Base-by-base conservation (phyloP, 768 basidiomycete species). In the Xerocomus potaroensis region DNA sequence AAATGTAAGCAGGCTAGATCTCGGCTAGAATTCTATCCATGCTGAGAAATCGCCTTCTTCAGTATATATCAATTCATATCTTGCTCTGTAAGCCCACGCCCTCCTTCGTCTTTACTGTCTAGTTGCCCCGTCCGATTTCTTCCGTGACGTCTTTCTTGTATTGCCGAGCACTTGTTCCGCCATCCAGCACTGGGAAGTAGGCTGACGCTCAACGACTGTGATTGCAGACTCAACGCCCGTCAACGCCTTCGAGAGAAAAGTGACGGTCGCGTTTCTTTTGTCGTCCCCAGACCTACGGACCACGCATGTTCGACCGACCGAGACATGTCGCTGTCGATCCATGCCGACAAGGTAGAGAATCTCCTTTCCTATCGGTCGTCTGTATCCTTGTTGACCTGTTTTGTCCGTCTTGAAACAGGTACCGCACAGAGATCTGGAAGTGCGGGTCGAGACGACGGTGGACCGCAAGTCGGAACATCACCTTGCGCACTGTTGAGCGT, bases 41-140 rank as follows among this genome's bases (percentile, higher is more conserved):
- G 16, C 26, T 49, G 26, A 58, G 2, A 1, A n/a, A n/a, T n/a
- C 18, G 27, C 3, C 33, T 14, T 1, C 12, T 21, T 16, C 37
- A 81, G 77, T 80, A 24, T 80, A 80, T 52, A 64, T 75, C 26
- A 80, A 78, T 51, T 73, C 78, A 7, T 79, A 79, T 54, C 70
- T 81, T 21, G 74, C 78, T 12, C 69, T 65, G 60, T 69, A 43
- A 50, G 60, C 54, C 37, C n/a, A n/a, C n/a, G n/a, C n/a, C n/a
- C n/a, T n/a, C n/a, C n/a, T n/a, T n/a, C 22, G 26, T 1, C 31
- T 32, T 23, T 16, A 5, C 22, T 10, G 6, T 14, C 3, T 23
- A 14, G 18, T 34, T 26, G 11, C 10, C 23, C n/a, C n/a, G 4
- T 14, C 11, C 18, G 14, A 10, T 15, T 3, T 40, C n/a, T 6